Percentiles rank a stretch among this genome's conserved stretches.
These are phyloP conservation scores for Blastomyces parvus DNA, from an alignment of 2,329 filamentous ascomycete species.

Conservation along the genomic window DNA sequence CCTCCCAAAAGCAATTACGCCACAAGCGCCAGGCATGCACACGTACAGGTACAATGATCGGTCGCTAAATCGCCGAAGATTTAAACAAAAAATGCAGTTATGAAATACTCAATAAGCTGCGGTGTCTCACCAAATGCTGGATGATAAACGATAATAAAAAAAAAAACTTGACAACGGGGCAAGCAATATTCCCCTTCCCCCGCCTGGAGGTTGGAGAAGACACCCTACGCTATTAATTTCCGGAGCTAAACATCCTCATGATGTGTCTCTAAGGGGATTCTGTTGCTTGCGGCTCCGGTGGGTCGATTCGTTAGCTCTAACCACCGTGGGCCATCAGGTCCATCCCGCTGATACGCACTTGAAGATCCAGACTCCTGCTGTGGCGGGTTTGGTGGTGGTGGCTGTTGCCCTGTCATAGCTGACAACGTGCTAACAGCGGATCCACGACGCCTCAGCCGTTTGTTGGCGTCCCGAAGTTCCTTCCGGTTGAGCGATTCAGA, in stretches of 20 bases:
- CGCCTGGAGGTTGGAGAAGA: neutral
- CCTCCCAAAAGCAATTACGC: no score
- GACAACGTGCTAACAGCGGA: conserved; percentile 26
- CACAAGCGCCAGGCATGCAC: no score
- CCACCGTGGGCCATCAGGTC: neutral
- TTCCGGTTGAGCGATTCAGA: conserved; percentile 54
- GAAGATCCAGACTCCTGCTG: conserved; percentile 7
- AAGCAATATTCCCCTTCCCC: neutral
- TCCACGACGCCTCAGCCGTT: conserved; percentile 32
- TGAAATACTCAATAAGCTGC: no score
- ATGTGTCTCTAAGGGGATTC: neutral
- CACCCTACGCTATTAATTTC: neutral
- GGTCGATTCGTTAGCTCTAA: neutral
- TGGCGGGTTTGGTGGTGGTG: neutral
- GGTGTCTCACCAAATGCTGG: no score
- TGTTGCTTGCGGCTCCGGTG: neutral
- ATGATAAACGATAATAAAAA: neutral
- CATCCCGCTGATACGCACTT: conserved; percentile 4
- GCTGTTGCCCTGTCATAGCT: conserved; percentile 1
- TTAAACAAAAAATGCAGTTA: no score
- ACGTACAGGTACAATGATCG: no score
- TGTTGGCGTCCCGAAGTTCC: conserved; percentile 46
- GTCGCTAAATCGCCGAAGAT: no score
- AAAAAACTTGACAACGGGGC: neutral
- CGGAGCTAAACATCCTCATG: neutral